These are phyloP conservation scores for Aspergillus cristatus DNA, from an alignment of 495 filamentous ascomycete genomes.

Conservation along the genomic window DNA sequence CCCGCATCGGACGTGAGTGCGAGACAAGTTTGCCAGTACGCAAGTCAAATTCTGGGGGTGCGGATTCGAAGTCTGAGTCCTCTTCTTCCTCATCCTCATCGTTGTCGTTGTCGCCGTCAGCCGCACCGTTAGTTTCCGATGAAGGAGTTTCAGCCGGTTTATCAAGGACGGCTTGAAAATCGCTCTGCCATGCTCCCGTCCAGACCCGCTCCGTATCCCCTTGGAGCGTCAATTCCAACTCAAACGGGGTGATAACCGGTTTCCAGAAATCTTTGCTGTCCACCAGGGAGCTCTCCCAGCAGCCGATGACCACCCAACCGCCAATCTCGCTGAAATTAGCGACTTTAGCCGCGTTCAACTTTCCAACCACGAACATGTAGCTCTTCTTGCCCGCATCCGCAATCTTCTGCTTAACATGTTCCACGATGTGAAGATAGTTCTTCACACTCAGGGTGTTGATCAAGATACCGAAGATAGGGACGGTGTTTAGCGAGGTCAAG, in stretches of 20 bases:
- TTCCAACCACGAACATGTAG: conserved; percentile 94
- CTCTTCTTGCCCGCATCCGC: conserved; percentile 75
- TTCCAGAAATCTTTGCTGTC: conserved; percentile 78
- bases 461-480: conserved; percentile 79
- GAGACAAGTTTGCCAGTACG: conserved; percentile 81
- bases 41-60: conserved; percentile 86
- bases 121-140: background rate
- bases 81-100: conserved; percentile 25
- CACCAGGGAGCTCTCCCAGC: conserved; percentile 91
- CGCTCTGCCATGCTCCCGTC: conserved; percentile 68
- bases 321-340: conserved; percentile 94
- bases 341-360: conserved; percentile 89
- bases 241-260: conserved; percentile 86
- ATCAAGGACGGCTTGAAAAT: conserved; percentile 53
- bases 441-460: conserved; percentile 89
- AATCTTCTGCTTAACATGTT: conserved; percentile 61
- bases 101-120: conserved; percentile 6
- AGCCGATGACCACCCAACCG: conserved; percentile 95
- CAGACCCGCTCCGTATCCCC: conserved; percentile 63
- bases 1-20: conserved; percentile 68
- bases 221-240: conserved; percentile 65
- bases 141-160: conserved; percentile 13
- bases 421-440: conserved; percentile 77
- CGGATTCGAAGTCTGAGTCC: conserved; percentile 54
- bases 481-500: conserved; percentile 69